A percentile compares a stretch with the other conserved stretches of the same genome.
Conservation (phyloP, 2,329 filamentous ascomycete genomes). For the Beauveria rudraprayagi region DNA sequence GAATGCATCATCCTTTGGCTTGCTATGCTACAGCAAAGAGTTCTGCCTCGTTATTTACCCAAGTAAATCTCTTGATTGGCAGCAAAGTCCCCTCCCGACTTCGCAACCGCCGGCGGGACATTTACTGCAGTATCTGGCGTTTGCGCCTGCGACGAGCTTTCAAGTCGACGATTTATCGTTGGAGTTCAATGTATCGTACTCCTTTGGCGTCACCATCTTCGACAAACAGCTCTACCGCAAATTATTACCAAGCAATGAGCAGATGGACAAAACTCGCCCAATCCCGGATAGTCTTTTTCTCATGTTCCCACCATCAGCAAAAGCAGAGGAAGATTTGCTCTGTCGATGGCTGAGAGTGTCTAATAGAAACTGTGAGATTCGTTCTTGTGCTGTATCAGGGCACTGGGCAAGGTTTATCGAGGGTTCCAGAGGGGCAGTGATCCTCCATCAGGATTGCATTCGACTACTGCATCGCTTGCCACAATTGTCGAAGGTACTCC, state of each 20-base stretch:
- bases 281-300: constrained; percentile 35
- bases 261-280: constrained; percentile 1
- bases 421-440: constrained; percentile 24
- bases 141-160: not conserved
- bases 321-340: constrained; percentile 29
- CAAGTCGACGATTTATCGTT: not conserved
- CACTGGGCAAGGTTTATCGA: constrained; percentile 39
- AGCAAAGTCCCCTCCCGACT: constrained; percentile 1
- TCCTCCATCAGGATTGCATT: constrained; percentile 37
- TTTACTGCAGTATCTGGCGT: not conserved
- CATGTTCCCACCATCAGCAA: constrained; percentile 35
- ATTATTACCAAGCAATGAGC: not conserved
- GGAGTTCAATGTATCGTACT: not conserved
- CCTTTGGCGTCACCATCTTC: constrained; percentile 3
- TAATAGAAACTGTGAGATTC: constrained; percentile 34
- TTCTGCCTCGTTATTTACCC: constrained; percentile 35
- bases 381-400: constrained; percentile 31
- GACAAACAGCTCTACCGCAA: not conserved
- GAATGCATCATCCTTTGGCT: constrained; percentile 25
- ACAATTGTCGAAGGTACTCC: constrained; percentile 26
- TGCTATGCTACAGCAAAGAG: constrained; percentile 24
- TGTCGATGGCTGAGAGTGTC: constrained; percentile 35
- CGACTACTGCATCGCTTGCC: constrained; percentile 33
- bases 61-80: constrained; percentile 27
- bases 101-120: constrained; percentile 2